phyloP scores from a whole-genome alignment of 148 eudicot species.

The Arctostaphylos glauca region DNA sequence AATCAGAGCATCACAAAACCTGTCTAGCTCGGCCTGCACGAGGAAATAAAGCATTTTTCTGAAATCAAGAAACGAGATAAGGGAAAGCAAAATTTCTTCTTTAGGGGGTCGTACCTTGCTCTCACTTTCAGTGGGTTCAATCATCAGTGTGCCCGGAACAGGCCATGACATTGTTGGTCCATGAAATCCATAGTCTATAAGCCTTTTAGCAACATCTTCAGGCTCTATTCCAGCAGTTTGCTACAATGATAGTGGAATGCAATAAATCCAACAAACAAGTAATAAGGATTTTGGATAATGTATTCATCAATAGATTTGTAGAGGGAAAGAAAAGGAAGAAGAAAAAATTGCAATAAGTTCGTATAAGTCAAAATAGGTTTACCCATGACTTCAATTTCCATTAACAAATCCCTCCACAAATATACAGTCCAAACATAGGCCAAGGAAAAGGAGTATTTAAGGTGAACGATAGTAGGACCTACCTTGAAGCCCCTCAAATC shows the following conservation, averaged over 20 bases:
- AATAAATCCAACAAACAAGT: constrained; percentile 17
- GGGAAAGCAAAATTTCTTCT: not conserved
- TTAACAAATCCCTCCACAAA: not conserved
- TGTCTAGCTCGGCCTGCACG: constrained; percentile 83
- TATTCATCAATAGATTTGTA: not conserved
- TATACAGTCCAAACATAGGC: not conserved
- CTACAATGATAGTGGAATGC: constrained; percentile 34
- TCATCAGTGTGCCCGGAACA: constrained; percentile 98
- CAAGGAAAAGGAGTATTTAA: not conserved
- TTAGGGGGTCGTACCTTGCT: constrained; percentile 61
- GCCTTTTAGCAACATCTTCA: constrained; percentile 97
- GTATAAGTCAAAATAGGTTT: not conserved
- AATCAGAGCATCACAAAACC: constrained; percentile 92
- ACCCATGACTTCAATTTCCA: not conserved
- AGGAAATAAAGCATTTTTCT: constrained; percentile 12
- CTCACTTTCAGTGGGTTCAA: constrained; percentile 99
- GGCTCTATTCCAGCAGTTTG: constrained; percentile 93
- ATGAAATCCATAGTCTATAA: constrained; percentile 96
- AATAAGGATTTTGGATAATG: not conserved
- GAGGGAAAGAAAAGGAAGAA: not conserved
- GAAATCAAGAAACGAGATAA: not conserved
- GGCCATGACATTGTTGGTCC: constrained; percentile 99
- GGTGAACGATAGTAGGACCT: not conserved
- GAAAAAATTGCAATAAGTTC: not conserved
- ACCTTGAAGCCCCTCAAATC: constrained; percentile 96